phyloP scores from a whole-genome alignment of 495 filamentous ascomycete species.

The Acidomyces sp. region DNA sequence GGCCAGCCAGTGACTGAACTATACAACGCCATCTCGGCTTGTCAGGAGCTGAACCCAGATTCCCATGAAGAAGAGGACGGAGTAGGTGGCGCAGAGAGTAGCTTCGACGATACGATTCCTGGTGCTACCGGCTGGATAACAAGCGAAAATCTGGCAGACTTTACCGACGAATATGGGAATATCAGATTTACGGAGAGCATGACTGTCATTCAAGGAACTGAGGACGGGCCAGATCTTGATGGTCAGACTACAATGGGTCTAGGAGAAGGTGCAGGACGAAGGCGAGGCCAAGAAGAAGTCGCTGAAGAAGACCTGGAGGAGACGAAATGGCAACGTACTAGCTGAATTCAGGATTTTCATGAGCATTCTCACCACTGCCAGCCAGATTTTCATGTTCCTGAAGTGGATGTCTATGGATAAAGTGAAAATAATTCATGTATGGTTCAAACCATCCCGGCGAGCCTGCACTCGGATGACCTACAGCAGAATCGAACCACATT shows the following conservation, averaged over 20 bases:
- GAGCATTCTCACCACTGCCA: too few relatives aligned
- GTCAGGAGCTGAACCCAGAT: conserved; percentile 84
- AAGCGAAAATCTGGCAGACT: conserved; percentile 83
- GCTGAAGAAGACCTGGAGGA: conserved; percentile 31
- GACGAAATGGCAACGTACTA: conserved; percentile 50
- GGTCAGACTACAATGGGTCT: conserved; percentile 20
- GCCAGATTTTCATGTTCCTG: too few relatives aligned
- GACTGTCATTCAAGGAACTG: conserved; percentile 21
- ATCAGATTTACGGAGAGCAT: conserved; percentile 42
- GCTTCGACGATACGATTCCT: conserved; percentile 45
- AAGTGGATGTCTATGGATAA: too few relatives aligned
- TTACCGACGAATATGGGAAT: conserved; percentile 52
- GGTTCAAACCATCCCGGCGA: too few relatives aligned
- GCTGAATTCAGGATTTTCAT: conserved; percentile 25
- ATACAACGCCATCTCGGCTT: conserved; percentile 69
- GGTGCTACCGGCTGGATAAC: conserved; percentile 94
- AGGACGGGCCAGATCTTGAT: conserved; percentile 19
- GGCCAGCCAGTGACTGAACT: conserved; percentile 39
- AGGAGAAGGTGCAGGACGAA: conserved; percentile 47
- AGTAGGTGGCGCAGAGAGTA: conserved; percentile 35
- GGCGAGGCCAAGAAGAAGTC: conserved; percentile 34
- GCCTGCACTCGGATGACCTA: too few relatives aligned
- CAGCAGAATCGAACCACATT: too few relatives aligned
- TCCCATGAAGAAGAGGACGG: conserved; percentile 44
- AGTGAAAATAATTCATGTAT: too few relatives aligned